These are phyloP conservation scores for Leccinum insolens DNA, from an alignment of 1,284 basidiomycete species.

Conservation along the genomic window DNA sequence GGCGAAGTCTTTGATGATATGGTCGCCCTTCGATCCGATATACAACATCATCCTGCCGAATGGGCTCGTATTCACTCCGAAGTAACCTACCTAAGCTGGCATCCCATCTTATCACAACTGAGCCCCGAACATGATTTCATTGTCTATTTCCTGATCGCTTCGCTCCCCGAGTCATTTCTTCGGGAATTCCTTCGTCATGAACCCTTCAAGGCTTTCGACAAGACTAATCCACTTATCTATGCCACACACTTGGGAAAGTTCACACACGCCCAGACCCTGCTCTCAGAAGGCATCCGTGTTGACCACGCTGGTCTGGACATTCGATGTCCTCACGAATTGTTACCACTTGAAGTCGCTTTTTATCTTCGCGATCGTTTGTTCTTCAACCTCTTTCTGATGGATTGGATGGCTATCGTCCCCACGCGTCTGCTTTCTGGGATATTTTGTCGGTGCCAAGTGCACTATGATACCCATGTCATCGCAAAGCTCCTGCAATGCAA, in stretches of 20 bases:
- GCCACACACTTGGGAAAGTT: slow-evolving; percentile 3
- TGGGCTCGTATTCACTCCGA: not conserved
- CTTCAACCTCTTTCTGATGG: slow-evolving; percentile 2
- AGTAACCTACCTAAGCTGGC: not conserved
- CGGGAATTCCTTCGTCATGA: not conserved
- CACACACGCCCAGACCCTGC: slow-evolving; percentile 2
- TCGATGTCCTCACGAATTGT: not conserved
- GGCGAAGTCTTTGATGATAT: not conserved
- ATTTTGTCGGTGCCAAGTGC: not conserved
- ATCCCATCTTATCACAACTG: not conserved
- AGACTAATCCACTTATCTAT: slow-evolving; percentile 10
- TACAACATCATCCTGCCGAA: not conserved
- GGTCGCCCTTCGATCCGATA: not conserved
- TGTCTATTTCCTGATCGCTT: not conserved
- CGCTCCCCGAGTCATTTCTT: not conserved
- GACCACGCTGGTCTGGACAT: slow-evolving; percentile 1
- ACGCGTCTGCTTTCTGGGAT: not conserved
- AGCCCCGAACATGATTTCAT: slow-evolving; percentile 6
- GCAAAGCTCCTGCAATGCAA: slow-evolving; percentile 1
- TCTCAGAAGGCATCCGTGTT: not conserved
- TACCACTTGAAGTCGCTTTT: slow-evolving; percentile 9
- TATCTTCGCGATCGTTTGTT: not conserved
- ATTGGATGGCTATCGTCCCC: not conserved
- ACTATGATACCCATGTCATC: not conserved
- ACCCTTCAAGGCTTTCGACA: not conserved